Evolutionary conservation across 2,329 filamentous ascomycete species (phyloP).

Genomic region (Monilinia vaccinii-corymbosi): DNA sequence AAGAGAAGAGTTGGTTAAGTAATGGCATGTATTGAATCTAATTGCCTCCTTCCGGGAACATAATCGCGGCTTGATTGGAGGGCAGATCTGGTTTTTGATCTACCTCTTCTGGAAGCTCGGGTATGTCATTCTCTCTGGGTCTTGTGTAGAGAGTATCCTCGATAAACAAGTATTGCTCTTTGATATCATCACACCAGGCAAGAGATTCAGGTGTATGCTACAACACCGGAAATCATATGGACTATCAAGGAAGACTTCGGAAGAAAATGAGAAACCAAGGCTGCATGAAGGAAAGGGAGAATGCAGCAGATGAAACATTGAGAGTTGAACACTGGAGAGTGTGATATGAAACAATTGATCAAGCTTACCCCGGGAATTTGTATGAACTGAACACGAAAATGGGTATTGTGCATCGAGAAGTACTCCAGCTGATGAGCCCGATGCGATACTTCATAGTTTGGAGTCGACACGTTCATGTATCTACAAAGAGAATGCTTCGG

Average conservation of each 20-base stretch:
- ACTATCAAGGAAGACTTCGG: not conserved
- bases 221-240: not conserved
- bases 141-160: constrained; percentile 39
- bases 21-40: constrained; percentile 33
- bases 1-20: constrained; percentile 30
- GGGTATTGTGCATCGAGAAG: constrained; percentile 21
- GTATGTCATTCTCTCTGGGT: constrained; percentile 21
- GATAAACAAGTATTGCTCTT: constrained; percentile 36
- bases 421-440: constrained; percentile 34
- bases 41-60: constrained; percentile 33
- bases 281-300: not conserved
- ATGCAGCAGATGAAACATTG: not conserved
- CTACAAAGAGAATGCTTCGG: constrained; percentile 34
- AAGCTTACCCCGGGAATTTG: constrained; percentile 39
- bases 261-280: not conserved
- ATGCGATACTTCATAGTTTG: constrained; percentile 33
- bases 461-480: constrained; percentile 30
- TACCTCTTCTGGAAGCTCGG: constrained; percentile 22
- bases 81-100: constrained; percentile 15
- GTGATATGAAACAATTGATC: constrained; percentile 32
- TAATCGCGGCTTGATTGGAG: constrained; percentile 27
- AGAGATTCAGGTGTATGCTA: not conserved
- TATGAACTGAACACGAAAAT: constrained; percentile 34
- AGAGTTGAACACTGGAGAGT: not conserved
- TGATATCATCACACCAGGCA: constrained; percentile 14